Conservation (phyloP, 1,139 yeast genomes). For the Hanseniaspora sp. region DNA sequence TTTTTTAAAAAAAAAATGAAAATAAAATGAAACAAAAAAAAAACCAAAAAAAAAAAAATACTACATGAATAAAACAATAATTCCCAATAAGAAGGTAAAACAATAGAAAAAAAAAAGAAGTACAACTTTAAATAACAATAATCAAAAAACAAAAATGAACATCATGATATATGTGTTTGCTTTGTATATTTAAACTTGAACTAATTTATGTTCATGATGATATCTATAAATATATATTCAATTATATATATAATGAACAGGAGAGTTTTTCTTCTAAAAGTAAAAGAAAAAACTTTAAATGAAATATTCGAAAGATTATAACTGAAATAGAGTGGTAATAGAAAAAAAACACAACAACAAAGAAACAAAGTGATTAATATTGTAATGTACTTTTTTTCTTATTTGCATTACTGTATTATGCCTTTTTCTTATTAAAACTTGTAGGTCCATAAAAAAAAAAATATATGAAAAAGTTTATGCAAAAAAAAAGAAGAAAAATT, state of each 20-base stretch:
- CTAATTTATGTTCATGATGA: background rate
- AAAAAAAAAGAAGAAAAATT: no score
- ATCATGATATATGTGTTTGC: background rate
- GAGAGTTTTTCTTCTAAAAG: background rate
- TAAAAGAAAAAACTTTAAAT: background rate
- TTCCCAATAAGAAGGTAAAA: no score
- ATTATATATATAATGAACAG: background rate
- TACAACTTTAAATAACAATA: no score
- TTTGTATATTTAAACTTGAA: background rate
- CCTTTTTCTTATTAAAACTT: no score
- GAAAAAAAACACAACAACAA: no score
- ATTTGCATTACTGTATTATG: no score
- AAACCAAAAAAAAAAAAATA: background rate
- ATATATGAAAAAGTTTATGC: no score
- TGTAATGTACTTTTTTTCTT: background rate
- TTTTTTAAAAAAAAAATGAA: no score
- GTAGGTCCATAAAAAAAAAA: background rate
- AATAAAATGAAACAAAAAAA: no score
- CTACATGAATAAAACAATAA: background rate
- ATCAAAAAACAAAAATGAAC: background rate
- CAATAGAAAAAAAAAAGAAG: no score
- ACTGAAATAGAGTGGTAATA: no score
- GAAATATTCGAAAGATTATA: slow-evolving; percentile 10
- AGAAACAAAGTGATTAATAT: background rate
- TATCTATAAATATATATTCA: background rate